Evolutionary conservation across 2,329 filamentous ascomycete genomes (phyloP), one percentile per base, ranked within the genome.

Genomic region (Truncatella angustata): DNA sequence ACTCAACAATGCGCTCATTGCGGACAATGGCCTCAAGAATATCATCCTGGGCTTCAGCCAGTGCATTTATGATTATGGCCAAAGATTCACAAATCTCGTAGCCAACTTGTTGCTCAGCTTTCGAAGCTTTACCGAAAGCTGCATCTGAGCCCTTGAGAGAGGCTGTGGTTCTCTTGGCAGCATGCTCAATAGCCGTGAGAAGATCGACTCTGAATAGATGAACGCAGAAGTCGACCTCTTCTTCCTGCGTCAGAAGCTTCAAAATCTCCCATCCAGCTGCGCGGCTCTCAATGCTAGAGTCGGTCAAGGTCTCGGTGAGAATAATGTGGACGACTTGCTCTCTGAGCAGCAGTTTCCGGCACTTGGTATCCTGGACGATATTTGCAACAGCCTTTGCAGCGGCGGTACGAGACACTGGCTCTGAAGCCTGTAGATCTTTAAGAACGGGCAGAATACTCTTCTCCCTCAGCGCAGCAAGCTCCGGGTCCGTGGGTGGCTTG

Each of bases 211-310:
- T 73, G 60, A 79, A 87, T 52, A 88, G 66, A 58, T 88, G 84
- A 18, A 88, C 71, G 56, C 82, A 85, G 54, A 88, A 87, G 60
- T 87, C 85, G 11, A 79, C 72, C 59, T 86, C 84, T 64, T 88
- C 85, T 61, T 86, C 80, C 56, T 80, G 72, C 2, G 79, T 80
- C 49, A 88, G 72, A 37, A 82, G 77, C 57, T 79, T 76, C 49
- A 88, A 70, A 57, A 87, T 85, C 11, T 80, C 79, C 85, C 85
- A 88, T n/a, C 83, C 85, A 18, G 84, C 81, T 39, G 83, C 80
- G 44, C 81, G 76, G 59, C 82, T 83, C 67, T 87, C 84, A 49
- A 86, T 71, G 52, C 76, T 81, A 34, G 77, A 71, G 62, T 88
- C 85, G 21, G 82, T 84, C 51, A 88, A 69, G 26, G 82, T 86